Conservation (phyloP, 139 green algal species). For the Tetradesmus obliquus region DNA sequence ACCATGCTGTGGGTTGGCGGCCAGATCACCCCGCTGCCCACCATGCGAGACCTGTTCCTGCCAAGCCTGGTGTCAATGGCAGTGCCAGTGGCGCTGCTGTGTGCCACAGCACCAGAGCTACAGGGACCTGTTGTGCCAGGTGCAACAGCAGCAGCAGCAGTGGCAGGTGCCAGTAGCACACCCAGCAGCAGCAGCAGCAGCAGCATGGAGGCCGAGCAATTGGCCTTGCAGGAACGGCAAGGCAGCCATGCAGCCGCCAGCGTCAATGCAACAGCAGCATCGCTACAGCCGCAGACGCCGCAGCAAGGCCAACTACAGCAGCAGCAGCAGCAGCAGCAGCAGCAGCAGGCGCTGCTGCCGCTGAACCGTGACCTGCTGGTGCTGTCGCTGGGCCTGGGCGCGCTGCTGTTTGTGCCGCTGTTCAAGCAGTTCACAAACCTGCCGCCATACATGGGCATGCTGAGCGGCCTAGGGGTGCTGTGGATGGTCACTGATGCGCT, state of each 20-base stretch:
- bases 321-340: slow-evolving; percentile 19
- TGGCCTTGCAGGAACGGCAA: slow-evolving; percentile 11
- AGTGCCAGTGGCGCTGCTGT: slow-evolving; percentile 65
- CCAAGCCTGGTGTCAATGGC: slow-evolving; percentile 58
- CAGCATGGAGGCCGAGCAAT: neutral
- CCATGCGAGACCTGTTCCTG: slow-evolving; percentile 67
- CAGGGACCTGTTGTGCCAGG: slow-evolving; percentile 39
- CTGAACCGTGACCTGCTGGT: slow-evolving; percentile 62
- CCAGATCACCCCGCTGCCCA: slow-evolving; percentile 70
- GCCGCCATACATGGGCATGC: slow-evolving; percentile 83
- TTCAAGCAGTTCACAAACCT: slow-evolving; percentile 75
- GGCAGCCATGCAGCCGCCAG: slow-evolving; percentile 1
- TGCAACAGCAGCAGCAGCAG: neutral
- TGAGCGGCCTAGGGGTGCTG: slow-evolving; percentile 72
- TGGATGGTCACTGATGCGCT: slow-evolving; percentile 84
- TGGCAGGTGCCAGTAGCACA: neutral
- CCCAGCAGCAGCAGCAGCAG: slow-evolving; percentile 21
- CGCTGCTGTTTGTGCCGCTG: slow-evolving; percentile 76
- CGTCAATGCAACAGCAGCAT: neutral
- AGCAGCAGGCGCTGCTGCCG: neutral
- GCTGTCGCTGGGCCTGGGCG: slow-evolving; percentile 66
- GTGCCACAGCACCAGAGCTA: slow-evolving; percentile 51
- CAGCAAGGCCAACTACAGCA: neutral
- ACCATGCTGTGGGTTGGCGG: slow-evolving; percentile 89
- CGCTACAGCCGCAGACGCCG: neutral